phyloP scores from a whole-genome alignment of 176 grass and related monocot genomes.

The Olyra latifolia region DNA sequence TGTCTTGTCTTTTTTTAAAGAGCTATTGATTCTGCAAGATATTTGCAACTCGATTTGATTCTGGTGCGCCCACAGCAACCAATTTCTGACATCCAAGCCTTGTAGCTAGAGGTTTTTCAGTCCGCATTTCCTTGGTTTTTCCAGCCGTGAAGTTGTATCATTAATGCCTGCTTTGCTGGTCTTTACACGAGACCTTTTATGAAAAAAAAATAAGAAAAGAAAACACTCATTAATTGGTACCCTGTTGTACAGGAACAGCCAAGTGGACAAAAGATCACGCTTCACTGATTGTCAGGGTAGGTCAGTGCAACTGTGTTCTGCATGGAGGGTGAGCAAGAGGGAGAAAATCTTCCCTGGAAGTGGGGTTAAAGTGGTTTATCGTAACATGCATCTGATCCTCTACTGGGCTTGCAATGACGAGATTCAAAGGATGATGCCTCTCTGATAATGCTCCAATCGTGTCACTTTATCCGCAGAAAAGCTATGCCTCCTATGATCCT shows the following conservation, averaged over 20 bases:
- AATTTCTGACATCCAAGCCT: slow-evolving; percentile 15
- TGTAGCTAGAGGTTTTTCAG: background rate
- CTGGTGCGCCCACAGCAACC: background rate
- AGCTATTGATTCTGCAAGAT: slow-evolving; percentile 32
- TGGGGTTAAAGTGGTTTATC: slow-evolving; percentile 50
- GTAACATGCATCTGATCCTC: slow-evolving; percentile 48
- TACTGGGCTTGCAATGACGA: background rate
- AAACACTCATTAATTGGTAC: background rate
- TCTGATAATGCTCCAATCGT: slow-evolving; percentile 24
- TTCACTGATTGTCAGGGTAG: background rate
- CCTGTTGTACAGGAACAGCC: background rate
- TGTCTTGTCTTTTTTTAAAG: slow-evolving; percentile 36
- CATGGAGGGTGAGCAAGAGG: slow-evolving; percentile 11
- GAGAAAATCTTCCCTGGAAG: slow-evolving; percentile 13
- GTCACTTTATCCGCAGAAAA: slow-evolving; percentile 27
- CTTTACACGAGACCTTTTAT: background rate
- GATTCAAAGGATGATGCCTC: slow-evolving; percentile 24
- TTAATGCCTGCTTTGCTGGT: background rate
- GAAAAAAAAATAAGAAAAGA: background rate
- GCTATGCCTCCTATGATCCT: slow-evolving; percentile 25
- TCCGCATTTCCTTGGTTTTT: background rate
- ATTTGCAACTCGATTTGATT: slow-evolving; percentile 33
- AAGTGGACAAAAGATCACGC: background rate
- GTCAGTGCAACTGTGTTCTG: background rate
- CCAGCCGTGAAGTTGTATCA: background rate